Evolutionary conservation across 306 rosid species (phyloP).

Genomic region (Vicia sativa): DNA sequence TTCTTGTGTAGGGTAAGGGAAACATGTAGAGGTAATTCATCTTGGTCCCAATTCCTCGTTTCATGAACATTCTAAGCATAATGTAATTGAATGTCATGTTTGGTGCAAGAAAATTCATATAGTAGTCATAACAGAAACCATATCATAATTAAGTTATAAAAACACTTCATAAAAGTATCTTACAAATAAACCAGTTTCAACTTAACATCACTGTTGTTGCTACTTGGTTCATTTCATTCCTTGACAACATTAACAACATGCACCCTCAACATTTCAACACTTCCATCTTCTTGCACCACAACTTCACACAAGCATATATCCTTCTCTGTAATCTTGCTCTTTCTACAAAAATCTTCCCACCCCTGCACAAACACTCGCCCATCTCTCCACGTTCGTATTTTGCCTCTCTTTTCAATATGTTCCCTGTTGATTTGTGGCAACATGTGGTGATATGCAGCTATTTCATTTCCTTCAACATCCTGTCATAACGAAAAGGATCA

Average conservation of each 20-base stretch:
- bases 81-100: too few species aligned
- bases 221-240: background rate
- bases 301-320: conserved; percentile 42
- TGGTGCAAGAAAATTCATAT: too few species aligned
- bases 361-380: conserved; percentile 13
- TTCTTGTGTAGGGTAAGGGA: too few species aligned
- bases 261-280: conserved; percentile 12
- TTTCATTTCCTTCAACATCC: background rate
- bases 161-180: background rate
- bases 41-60: too few species aligned
- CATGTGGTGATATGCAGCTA: conserved; percentile 1
- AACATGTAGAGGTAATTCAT: too few species aligned
- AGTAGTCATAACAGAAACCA: background rate
- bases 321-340: conserved; percentile 6
- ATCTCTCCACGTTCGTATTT: conserved; percentile 19
- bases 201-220: background rate
- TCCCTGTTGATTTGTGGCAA: background rate
- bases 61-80: too few species aligned
- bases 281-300: background rate
- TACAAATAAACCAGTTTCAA: background rate
- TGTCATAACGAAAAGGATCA: conserved; percentile 12
- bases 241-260: conserved; percentile 20
- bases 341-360: conserved; percentile 28
- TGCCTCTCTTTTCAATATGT: conserved; percentile 3
- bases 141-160: background rate